These are phyloP conservation scores for Pachysandra terminalis DNA, from an alignment of 164 flowering plant species.

Conservation along the genomic window DNA sequence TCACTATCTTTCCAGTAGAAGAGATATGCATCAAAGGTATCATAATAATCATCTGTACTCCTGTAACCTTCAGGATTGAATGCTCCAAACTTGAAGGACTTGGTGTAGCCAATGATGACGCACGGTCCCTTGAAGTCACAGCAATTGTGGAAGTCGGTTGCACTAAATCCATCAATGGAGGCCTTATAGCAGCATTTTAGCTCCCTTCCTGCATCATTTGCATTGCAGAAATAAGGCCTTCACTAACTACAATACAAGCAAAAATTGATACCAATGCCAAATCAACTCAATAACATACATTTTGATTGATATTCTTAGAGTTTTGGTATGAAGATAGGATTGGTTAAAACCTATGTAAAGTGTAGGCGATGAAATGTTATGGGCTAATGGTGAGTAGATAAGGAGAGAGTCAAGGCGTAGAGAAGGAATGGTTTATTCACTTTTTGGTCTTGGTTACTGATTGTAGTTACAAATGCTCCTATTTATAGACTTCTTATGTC, in stretches of 20 bases:
- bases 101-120: conserved; percentile 80
- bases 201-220: conserved; percentile 58
- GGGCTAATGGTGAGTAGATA: no score
- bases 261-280: neutral
- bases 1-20: conserved; percentile 61
- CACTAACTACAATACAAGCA: neutral
- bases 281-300: neutral
- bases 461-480: no score
- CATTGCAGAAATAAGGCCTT: neutral
- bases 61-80: conserved; percentile 91
- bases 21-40: conserved; percentile 83
- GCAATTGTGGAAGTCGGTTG: conserved; percentile 57
- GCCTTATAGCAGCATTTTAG: conserved; percentile 91
- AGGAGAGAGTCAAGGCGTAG: no score
- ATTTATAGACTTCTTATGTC: no score
- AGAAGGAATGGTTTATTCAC: no score
- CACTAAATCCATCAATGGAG: conserved; percentile 74
- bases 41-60: conserved; percentile 87
- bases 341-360: no score
- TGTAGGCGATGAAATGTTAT: no score
- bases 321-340: no score
- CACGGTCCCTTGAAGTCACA: conserved; percentile 94
- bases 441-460: no score
- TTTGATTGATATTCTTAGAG: no score
- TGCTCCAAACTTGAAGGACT: conserved; percentile 84